phyloP scores from a whole-genome alignment of 2,329 filamentous ascomycete species.

The Ophiostoma montium region DNA sequence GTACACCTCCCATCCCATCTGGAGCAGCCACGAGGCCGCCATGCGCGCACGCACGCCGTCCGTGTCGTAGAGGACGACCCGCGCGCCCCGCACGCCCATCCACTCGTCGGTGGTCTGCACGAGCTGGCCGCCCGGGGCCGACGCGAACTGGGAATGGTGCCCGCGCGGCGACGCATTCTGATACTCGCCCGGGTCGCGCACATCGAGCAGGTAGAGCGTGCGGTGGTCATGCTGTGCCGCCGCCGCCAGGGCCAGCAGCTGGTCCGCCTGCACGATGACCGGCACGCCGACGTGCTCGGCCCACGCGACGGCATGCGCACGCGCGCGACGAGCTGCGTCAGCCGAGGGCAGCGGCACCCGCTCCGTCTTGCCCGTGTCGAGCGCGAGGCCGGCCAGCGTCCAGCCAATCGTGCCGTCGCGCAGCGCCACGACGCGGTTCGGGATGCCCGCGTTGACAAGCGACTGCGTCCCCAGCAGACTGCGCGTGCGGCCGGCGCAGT shows the following conservation, averaged over 20 bases:
- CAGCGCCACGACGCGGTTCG: constrained; percentile 3
- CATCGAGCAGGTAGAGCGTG: constrained; percentile 4
- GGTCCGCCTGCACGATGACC: neutral
- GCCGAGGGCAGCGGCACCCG: constrained; percentile 1
- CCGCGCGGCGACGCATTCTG: too few relatives aligned
- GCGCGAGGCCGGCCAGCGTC: constrained; percentile 2
- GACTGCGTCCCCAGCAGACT: constrained; percentile 5
- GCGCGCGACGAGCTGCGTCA: neutral
- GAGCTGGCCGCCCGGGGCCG: constrained; percentile 6
- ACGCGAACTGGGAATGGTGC: neutral
- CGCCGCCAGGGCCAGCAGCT: neutral
- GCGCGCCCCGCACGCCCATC: constrained; percentile 3
- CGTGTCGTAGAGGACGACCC: constrained; percentile 4
- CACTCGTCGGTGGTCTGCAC: constrained; percentile 8
- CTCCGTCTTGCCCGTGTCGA: constrained; percentile 5
- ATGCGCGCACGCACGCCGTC: constrained; percentile 6
- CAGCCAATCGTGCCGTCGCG: constrained; percentile 7
- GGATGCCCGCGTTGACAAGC: constrained; percentile 3
- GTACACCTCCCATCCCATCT: constrained; percentile 6
- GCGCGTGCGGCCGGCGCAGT: constrained; percentile 6
- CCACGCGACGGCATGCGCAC: neutral
- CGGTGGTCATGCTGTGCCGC: neutral
- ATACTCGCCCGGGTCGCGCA: constrained; percentile 6
- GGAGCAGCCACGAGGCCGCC: constrained; percentile 2
- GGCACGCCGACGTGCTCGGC: constrained; percentile 4